Evolutionary conservation across 495 filamentous ascomycete species (phyloP).

Genomic region (Poronia punctata): DNA sequence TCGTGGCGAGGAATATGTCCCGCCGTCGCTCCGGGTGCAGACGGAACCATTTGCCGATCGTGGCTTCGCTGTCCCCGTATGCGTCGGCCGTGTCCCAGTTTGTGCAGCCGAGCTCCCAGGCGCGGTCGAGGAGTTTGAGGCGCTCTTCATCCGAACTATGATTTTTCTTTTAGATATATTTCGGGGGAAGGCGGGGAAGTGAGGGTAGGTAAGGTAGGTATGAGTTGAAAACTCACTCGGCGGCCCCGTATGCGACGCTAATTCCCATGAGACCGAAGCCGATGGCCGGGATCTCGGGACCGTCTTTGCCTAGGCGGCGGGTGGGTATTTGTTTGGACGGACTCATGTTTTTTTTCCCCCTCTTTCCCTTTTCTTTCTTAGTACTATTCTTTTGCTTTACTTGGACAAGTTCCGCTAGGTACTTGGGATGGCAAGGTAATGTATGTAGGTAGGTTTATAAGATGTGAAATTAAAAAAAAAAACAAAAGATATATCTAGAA

Average conservation of each 20-base stretch:
- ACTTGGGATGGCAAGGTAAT: no score
- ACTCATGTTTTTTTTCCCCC: constrained; percentile 10
- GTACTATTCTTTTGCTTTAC: no score
- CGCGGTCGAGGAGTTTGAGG: constrained; percentile 41
- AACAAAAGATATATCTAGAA: no score
- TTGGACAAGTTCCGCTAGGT: no score
- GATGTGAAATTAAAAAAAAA: no score
- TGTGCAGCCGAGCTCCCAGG: constrained; percentile 38
- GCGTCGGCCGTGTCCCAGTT: constrained; percentile 46
- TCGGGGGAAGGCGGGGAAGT: no score
- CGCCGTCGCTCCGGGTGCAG: constrained; percentile 38
- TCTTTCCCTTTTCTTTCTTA: no score
- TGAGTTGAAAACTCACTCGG: constrained; percentile 1
- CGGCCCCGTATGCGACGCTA: constrained; percentile 39
- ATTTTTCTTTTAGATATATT: no score
- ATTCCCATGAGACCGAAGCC: constrained; percentile 53
- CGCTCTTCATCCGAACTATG: constrained; percentile 33
- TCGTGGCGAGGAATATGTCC: constrained; percentile 53
- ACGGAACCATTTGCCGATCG: constrained; percentile 49
- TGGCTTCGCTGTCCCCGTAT: constrained; percentile 45
- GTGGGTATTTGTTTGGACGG: constrained; percentile 17
- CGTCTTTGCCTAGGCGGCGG: constrained; percentile 44
- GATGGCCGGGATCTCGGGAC: constrained; percentile 46
- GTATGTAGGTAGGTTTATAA: no score
- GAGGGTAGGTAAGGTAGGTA: no score